These are phyloP conservation scores for Backusella luteola DNA, from an alignment of 192 early-diverging fungal genomes.

Conservation along the genomic window DNA sequence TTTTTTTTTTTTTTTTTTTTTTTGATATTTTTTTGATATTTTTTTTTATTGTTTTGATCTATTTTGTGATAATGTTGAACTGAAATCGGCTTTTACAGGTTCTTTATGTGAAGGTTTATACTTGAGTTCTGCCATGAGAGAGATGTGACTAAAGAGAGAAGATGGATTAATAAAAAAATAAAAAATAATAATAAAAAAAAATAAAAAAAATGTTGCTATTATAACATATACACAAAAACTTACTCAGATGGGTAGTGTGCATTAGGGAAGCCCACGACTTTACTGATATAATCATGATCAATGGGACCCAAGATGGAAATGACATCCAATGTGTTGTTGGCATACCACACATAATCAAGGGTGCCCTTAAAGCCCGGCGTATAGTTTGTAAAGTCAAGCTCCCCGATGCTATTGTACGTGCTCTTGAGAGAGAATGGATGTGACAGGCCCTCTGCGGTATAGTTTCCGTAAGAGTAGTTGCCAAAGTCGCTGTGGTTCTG, in stretches of 20 bases:
- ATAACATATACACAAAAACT: background rate
- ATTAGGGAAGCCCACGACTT: slow-evolving; percentile 91
- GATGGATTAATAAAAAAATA: background rate
- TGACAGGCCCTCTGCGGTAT: slow-evolving; percentile 77
- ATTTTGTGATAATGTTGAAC: slow-evolving; percentile 3
- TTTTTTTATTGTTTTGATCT: slow-evolving; percentile 17
- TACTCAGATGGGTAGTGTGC: slow-evolving; percentile 81
- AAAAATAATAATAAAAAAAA: too few species aligned
- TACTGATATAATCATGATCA: slow-evolving; percentile 76
- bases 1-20: background rate
- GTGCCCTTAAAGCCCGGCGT: slow-evolving; percentile 83
- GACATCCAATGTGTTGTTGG: slow-evolving; percentile 68
- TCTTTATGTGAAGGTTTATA: slow-evolving; percentile 43
- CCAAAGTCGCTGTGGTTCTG: slow-evolving; percentile 87
- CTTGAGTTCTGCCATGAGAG: slow-evolving; percentile 73
- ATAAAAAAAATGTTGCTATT: background rate
- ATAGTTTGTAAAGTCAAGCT: slow-evolving; percentile 91
- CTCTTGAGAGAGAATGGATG: slow-evolving; percentile 85
- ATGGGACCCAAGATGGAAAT: slow-evolving; percentile 79
- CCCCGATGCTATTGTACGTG: slow-evolving; percentile 68
- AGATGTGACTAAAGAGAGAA: slow-evolving; percentile 51
- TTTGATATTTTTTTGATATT: background rate
- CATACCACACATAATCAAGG: slow-evolving; percentile 96
- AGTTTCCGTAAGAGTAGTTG: slow-evolving; percentile 78
- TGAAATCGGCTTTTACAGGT: slow-evolving; percentile 31